Evolutionary conservation across 441 rosid species (phyloP).

Genomic region (Omphalea diandra): DNA sequence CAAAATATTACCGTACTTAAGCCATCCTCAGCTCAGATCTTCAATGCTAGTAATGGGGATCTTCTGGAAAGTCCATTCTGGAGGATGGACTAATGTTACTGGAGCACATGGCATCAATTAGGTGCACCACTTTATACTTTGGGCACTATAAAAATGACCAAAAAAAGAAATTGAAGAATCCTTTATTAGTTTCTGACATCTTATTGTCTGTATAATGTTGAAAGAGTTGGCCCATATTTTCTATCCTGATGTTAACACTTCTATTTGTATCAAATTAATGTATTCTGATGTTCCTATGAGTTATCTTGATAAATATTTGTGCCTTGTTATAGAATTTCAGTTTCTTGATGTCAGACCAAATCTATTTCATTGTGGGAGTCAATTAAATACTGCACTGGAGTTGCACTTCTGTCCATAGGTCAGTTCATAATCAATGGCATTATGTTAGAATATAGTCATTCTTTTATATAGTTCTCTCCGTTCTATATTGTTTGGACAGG

Average conservation of each 20-base stretch:
- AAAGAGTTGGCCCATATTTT: too few species aligned
- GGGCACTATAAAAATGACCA: too few species aligned
- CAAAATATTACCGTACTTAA: too few species aligned
- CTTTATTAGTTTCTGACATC: too few species aligned
- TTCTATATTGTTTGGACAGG: conserved; percentile 11
- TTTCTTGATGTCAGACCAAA: conserved; percentile 58
- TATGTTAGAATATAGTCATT: conserved; percentile 4
- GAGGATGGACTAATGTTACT: too few species aligned
- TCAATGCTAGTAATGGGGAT: too few species aligned
- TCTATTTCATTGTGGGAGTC: conserved; percentile 73
- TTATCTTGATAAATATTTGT: conserved; percentile 21
- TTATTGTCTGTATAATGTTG: too few species aligned
- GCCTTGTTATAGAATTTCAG: conserved; percentile 28
- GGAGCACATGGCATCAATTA: too few species aligned
- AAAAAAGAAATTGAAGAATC: too few species aligned
- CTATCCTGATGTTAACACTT: background rate
- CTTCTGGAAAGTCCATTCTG: too few species aligned
- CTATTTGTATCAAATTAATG: background rate
- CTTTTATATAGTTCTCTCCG: background rate
- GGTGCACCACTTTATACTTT: too few species aligned
- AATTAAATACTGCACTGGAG: conserved; percentile 57
- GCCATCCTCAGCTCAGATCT: too few species aligned
- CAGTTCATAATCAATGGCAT: conserved; percentile 24
- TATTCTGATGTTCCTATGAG: conserved; percentile 2
- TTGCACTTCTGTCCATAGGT: conserved; percentile 66